Evolutionary conservation across 768 basidiomycete species (phyloP).

Genomic region (Rhizopogon vesiculosus): DNA sequence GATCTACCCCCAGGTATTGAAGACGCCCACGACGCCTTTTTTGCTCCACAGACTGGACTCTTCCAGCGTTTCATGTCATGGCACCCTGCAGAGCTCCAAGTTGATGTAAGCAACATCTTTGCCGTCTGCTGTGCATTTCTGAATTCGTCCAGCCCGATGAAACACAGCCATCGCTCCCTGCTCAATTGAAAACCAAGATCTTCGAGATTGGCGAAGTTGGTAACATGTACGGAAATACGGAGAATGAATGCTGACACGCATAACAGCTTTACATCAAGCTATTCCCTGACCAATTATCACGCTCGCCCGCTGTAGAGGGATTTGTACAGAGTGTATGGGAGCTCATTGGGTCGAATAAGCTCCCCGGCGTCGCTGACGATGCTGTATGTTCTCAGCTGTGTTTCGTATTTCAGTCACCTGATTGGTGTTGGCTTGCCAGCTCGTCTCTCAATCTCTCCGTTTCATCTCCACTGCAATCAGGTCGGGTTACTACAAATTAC

Average conservation of each 20-base stretch:
- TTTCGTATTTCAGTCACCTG: not conserved
- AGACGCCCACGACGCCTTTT: constrained; percentile 81
- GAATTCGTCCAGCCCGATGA: constrained; percentile 61
- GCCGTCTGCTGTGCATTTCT: constrained; percentile 4
- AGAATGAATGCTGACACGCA: not conserved
- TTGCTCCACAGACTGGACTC: constrained; percentile 61
- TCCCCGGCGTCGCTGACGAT: constrained; percentile 71
- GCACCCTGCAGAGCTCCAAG: constrained; percentile 64
- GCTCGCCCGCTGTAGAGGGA: constrained; percentile 56
- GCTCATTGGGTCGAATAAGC: constrained; percentile 64
- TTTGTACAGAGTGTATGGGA: constrained; percentile 91
- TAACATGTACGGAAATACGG: not conserved
- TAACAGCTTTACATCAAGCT: constrained; percentile 73
- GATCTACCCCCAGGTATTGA: constrained; percentile 95
- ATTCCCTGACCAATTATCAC: constrained; percentile 72
- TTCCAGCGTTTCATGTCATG: constrained; percentile 80
- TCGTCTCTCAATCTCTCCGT: constrained; percentile 86
- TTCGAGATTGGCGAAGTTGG: constrained; percentile 85
- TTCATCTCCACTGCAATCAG: constrained; percentile 94
- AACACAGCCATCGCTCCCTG: constrained; percentile 76
- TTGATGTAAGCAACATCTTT: constrained; percentile 45
- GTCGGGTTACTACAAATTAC: constrained; percentile 70
- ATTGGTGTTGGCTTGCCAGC: constrained; percentile 31
- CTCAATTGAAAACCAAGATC: constrained; percentile 83
- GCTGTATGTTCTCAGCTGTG: constrained; percentile 34